Evolutionary conservation across 2,329 filamentous ascomycete species (phyloP).

Genomic region (Fusarium heterosporum): DNA sequence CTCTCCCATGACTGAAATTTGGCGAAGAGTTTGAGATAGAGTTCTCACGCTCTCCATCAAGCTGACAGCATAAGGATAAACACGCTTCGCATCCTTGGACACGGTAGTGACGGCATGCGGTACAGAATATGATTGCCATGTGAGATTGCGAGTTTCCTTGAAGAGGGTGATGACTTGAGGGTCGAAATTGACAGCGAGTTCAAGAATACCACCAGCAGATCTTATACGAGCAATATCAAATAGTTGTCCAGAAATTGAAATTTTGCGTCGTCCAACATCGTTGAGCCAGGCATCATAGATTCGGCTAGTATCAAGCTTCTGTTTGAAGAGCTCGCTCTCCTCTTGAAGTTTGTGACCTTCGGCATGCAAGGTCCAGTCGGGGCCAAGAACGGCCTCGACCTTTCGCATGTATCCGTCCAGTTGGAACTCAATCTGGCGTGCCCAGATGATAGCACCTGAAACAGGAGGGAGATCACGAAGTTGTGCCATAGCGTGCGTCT

Average conservation of each 20-base stretch:
- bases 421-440: constrained; percentile 95
- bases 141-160: constrained; percentile 96
- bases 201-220: constrained; percentile 88
- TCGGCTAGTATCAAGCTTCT: constrained; percentile 92
- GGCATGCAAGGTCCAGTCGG: constrained; percentile 92
- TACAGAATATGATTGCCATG: constrained; percentile 94
- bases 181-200: constrained; percentile 96
- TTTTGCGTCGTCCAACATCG: constrained; percentile 87
- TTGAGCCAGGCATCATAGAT: constrained; percentile 97
- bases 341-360: constrained; percentile 94
- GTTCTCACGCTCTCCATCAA: constrained; percentile 99
- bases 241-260: constrained; percentile 90
- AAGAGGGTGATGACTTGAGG: constrained; percentile 97
- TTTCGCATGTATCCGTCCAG: constrained; percentile 98
- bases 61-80: constrained; percentile 97
- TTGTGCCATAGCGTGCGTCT: constrained; percentile 98
- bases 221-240: constrained; percentile 91
- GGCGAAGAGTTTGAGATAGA: constrained; percentile 85
- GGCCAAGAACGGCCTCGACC: constrained; percentile 96
- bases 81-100: constrained; percentile 97
- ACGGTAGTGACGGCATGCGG: constrained; percentile 95
- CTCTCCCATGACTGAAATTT: constrained; percentile 86
- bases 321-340: constrained; percentile 92
- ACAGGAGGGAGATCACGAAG: constrained; percentile 95
- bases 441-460: constrained; percentile 97